Conservation (phyloP, 371 early-diverging fungal genomes). For the Mucor circinelloides region DNA sequence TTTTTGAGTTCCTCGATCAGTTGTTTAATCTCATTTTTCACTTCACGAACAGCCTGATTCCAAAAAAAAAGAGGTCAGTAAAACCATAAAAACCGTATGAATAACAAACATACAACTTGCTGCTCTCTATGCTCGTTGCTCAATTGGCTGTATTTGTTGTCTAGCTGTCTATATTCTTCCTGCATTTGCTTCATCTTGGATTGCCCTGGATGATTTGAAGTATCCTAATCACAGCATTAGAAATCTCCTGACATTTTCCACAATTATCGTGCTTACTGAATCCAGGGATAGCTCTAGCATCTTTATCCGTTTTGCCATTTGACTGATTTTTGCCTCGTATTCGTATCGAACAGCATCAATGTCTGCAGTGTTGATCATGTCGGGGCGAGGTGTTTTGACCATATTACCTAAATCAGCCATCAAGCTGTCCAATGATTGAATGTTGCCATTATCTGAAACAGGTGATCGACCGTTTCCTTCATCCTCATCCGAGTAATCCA, state of each 20-base stretch:
- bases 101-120: constrained; percentile 60
- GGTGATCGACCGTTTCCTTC: constrained; percentile 14
- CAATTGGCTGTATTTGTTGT: constrained; percentile 58
- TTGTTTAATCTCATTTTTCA: constrained; percentile 72
- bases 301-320: constrained; percentile 47
- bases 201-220: neutral
- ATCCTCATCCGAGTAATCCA: constrained; percentile 29
- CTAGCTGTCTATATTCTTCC: constrained; percentile 45
- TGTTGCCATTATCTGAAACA: constrained; percentile 7
- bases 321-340: constrained; percentile 62
- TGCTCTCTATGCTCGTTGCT: constrained; percentile 74
- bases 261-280: constrained; percentile 9
- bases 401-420: constrained; percentile 86
- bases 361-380: neutral
- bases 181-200: constrained; percentile 30
- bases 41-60: constrained; percentile 59
- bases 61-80: neutral
- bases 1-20: constrained; percentile 72
- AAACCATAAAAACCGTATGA: neutral
- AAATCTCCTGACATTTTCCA: neutral
- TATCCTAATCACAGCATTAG: neutral
- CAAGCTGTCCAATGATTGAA: constrained; percentile 61
- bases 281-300: constrained; percentile 42
- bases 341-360: constrained; percentile 38
- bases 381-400: constrained; percentile 40